Evolutionary conservation across 2,329 filamentous ascomycete species (phyloP).

Genomic region (Ophiostoma montium): DNA sequence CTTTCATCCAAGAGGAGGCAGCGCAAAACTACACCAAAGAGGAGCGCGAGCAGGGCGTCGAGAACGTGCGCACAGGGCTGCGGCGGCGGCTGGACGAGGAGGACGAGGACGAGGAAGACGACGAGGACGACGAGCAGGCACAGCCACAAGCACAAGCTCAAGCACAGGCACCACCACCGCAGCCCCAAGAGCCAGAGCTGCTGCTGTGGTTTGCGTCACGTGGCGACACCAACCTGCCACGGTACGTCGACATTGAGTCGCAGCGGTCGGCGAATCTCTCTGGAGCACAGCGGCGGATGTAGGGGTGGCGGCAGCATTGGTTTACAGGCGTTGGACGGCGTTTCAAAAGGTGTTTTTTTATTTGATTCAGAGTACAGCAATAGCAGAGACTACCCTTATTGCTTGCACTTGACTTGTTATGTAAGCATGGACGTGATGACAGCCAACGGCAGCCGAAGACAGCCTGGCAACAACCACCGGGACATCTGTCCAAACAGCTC

Average conservation of each 20-base stretch:
- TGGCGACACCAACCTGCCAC: slow-evolving; percentile 31
- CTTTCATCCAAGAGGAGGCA: slow-evolving; percentile 32
- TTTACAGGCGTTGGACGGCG: no score
- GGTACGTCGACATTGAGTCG: slow-evolving; percentile 26
- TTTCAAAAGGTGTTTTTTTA: not conserved
- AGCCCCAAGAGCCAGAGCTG: slow-evolving; percentile 30
- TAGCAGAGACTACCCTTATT: no score
- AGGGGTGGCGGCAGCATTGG: no score
- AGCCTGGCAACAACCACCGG: no score
- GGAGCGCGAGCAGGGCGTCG: slow-evolving; percentile 50
- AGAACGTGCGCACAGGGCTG: slow-evolving; percentile 60
- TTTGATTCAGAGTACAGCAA: not conserved
- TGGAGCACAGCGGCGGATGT: slow-evolving; percentile 7
- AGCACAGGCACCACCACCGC: slow-evolving; percentile 9
- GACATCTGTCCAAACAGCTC: no score
- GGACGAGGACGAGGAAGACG: slow-evolving; percentile 38
- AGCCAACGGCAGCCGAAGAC: no score
- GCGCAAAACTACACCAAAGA: slow-evolving; percentile 57
- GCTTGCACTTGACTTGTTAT: no score
- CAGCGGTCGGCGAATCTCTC: slow-evolving; percentile 7
- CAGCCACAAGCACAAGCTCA: slow-evolving; percentile 11
- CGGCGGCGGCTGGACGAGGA: slow-evolving; percentile 37
- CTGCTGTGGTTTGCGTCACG: slow-evolving; percentile 31
- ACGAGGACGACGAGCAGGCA: slow-evolving; percentile 28
- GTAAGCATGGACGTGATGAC: no score